phyloP scores from a whole-genome alignment of 495 filamentous ascomycete genomes.

The Geopyxis carbonaria region DNA sequence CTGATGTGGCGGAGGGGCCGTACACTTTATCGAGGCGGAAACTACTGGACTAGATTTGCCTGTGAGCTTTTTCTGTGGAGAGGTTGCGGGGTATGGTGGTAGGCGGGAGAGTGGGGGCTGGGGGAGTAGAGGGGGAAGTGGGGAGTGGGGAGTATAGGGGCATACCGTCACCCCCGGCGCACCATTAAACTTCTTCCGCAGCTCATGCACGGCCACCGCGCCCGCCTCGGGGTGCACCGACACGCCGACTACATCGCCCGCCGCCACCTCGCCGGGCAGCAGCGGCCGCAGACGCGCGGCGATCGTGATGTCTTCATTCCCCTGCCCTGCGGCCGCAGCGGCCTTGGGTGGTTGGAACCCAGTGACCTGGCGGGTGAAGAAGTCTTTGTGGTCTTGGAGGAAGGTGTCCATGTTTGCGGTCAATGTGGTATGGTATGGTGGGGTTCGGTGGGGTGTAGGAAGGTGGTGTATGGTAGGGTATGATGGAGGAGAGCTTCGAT shows the following conservation, averaged over 20 bases:
- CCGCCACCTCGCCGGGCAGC: constrained; percentile 2
- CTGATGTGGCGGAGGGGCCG: constrained; percentile 10
- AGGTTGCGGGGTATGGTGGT: no score
- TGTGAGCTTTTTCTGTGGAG: no score
- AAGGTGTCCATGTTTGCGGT: not conserved
- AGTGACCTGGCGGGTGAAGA: not conserved
- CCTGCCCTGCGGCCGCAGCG: not conserved
- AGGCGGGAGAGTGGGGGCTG: no score
- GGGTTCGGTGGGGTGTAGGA: no score
- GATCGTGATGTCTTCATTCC: constrained; percentile 4
- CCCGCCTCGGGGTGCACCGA: not conserved
- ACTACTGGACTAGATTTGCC: not conserved
- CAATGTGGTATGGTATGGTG: no score
- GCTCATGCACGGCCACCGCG: constrained; percentile 5
- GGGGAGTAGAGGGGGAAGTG: no score
- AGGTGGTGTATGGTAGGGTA: no score
- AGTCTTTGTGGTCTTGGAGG: not conserved
- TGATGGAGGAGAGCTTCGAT: no score
- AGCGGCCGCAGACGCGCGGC: constrained; percentile 10
- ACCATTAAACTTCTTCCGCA: constrained; percentile 9
- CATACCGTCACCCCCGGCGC: constrained; percentile 6
- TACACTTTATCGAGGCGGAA: constrained; percentile 8
- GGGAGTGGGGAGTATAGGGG: constrained; percentile 6
- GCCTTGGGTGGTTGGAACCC: not conserved
- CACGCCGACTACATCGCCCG: constrained; percentile 7